These are phyloP conservation scores for Handroanthus guayacan DNA, from an alignment of 257 asterid species.

Conservation along the genomic window DNA sequence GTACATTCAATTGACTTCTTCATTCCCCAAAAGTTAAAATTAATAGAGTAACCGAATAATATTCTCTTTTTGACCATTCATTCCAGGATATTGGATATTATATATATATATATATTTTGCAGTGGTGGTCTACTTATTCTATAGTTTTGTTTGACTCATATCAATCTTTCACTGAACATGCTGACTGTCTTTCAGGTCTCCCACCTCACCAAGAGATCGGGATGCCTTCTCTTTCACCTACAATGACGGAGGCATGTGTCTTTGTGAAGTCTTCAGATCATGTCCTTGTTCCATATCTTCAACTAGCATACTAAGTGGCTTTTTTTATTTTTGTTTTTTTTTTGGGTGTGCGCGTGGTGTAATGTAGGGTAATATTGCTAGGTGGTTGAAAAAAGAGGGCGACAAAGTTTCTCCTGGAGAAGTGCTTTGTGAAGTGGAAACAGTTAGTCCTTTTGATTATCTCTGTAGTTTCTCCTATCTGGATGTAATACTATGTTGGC, in stretches of 20 bases:
- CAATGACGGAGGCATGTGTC: slow-evolving; percentile 89
- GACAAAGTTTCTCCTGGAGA: slow-evolving; percentile 93
- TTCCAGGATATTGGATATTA: slow-evolving; percentile 24
- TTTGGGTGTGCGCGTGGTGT: too few relatives aligned
- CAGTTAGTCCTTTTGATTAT: slow-evolving; percentile 58
- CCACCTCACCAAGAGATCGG: slow-evolving; percentile 98
- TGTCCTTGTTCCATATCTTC: slow-evolving; percentile 26
- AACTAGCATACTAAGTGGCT: slow-evolving; percentile 26
- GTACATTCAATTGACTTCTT: slow-evolving; percentile 19
- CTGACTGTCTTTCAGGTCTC: slow-evolving; percentile 66
- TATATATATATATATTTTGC: too few relatives aligned
- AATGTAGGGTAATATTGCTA: slow-evolving; percentile 91
- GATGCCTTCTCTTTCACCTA: slow-evolving; percentile 99
- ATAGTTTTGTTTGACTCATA: slow-evolving; percentile 22
- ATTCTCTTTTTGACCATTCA: slow-evolving; percentile 1
- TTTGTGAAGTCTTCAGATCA: slow-evolving; percentile 29
- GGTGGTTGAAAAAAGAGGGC: slow-evolving; percentile 99
- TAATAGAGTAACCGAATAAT: not conserved
- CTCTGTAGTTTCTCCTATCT: slow-evolving; percentile 30
- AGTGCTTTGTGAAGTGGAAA: slow-evolving; percentile 99
- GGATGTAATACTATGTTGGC: slow-evolving; percentile 15
- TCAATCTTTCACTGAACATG: slow-evolving; percentile 31
- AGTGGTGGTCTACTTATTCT: slow-evolving; percentile 19
- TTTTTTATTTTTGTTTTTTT: too few relatives aligned
- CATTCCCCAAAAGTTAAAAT: not conserved